Base-by-base conservation (phyloP, 257 asterid genomes). In the Capsicum rhomboideum region DNA sequence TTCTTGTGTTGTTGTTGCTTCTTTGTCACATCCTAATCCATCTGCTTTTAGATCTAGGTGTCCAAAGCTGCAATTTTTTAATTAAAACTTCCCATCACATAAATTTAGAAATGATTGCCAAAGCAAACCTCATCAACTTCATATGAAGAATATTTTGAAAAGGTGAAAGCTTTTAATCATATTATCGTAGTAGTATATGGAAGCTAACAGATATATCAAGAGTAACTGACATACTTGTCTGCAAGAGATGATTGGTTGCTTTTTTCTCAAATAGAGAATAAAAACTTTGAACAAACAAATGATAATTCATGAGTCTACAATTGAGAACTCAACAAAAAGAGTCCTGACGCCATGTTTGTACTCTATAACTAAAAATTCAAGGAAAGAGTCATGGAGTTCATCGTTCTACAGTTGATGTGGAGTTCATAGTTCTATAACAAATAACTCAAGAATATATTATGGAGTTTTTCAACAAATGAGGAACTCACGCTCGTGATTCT, bases 201-300 rank as follows among this genome's bases (percentile, higher is more conserved):
- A 64, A 82, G 53, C 52, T 42, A 69, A 69, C 3, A 10, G 16
- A 34, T 21, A 34, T 21, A 42, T 20, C 16, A 2, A n/a, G 13
- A 68, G 26, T 67, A 68, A 21, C 31, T 29, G 37, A 54, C 69
- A 85, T 63, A 84, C 92, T 91, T 92, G 90, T 83, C 92, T 84
- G 89, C 83, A 54, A 72, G 87, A 85, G 89, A 86, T 56, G 28
- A 84, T 72, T 79, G 87, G 79, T 88, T 42, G 83, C 74, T 88
- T 88, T 85, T 66, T 74, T 87, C 86, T 84, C 91, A 67, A 46
- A 89, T 91, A 86, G 93, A 93, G 92, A 90, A 21, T 59, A 59
- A 59, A 21, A 59, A 10, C 16, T 59, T 59, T 10, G 21, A 23
- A 21, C 67, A 59, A 59, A 59, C 6, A 21, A 59, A 26, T 59